Base-by-base conservation (phyloP, 768 basidiomycete species). In the Pleurotus eryngii region DNA sequence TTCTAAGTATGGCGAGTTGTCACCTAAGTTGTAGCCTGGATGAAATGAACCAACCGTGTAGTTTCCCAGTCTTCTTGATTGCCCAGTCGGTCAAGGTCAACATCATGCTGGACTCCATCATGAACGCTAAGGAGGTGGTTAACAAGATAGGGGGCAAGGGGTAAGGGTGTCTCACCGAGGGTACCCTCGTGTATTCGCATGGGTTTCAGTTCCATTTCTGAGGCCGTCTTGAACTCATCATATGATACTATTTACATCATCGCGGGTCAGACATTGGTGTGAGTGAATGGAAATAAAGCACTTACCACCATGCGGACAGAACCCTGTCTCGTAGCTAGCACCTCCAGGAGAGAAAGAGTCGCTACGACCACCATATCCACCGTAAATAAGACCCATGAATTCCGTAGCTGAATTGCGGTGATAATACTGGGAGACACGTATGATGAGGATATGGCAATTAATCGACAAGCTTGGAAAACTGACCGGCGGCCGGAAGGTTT, bases 1-100 rank as follows among this genome's bases (percentile, higher is more conserved):
- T 64, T 80, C 83, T 84, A 37, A 17, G 39, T 12, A 8, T 46
- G 40, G 40, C 27, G 45, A 20, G 18, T 59, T 45, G 38, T 40
- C 2, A 53, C 0, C 8, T 3, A 18, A 22, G 5, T 22, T 8
- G 27, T 59, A 11, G 15, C 5, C 24, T 12, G 56, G 46, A 58
- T 3, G 8, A 0, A 4, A 12, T 55, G 7, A 18, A 15, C 76
- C 46, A 58, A 83, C 84, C 77, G 59, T 86, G 83, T 9, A 85
- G 71, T 57, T 81, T 84, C 14, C 82, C 83, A 17, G 79, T 77
- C 30, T 80, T 69, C 48, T 83, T 77, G 73, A 84, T 81, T 1
- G 85, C 85, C 59, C 74, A 87, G 60, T 87, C 86, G 5, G 85
- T 85, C 40, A 86, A 73, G 0, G 81, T 84, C 62, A 85, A 76